phyloP scores from a whole-genome alignment of 1,284 basidiomycete species.

The Afroboletus lepidellus region DNA sequence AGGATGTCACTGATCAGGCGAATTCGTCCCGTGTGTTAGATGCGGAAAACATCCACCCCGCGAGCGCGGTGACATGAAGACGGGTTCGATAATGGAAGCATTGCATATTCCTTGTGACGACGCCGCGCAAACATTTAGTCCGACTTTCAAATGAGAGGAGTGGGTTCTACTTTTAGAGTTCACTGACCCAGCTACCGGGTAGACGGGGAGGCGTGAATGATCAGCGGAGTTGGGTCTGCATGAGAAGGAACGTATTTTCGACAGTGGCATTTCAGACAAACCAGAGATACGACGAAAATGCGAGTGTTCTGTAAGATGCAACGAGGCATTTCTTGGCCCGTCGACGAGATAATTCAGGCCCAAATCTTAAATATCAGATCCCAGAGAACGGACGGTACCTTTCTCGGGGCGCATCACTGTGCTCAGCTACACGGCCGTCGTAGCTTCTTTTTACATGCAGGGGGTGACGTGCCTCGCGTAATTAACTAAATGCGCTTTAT shows the following conservation, averaged over 20 bases:
- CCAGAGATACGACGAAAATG: neutral
- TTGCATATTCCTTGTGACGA: conserved; percentile 1
- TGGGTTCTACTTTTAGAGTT: conserved; percentile 4
- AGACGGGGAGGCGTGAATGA: conserved; percentile 11
- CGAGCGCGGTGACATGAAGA: conserved; percentile 1
- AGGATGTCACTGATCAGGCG: conserved; percentile 1
- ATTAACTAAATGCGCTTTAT: conserved; percentile 18
- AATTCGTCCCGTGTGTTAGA: conserved; percentile 1
- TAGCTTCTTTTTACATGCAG: conserved; percentile 2
- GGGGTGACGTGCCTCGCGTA: conserved; percentile 1
- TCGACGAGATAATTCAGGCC: neutral
- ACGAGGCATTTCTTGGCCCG: conserved; percentile 14
- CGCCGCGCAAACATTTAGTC: neutral
- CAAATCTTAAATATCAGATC: conserved; percentile 6
- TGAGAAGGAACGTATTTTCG: neutral
- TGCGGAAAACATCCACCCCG: neutral
- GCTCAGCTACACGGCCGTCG: neutral
- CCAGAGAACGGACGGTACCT: conserved; percentile 3
- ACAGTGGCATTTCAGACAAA: neutral
- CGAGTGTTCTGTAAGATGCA: conserved; percentile 9
- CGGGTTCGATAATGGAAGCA: conserved; percentile 6
- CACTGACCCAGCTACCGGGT: conserved; percentile 3
- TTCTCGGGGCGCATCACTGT: conserved; percentile 8
- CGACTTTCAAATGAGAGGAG: conserved; percentile 10
- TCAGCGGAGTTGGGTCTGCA: conserved; percentile 12